Conservation (phyloP, 129 eudicot species). For the Arctium lappa region DNA sequence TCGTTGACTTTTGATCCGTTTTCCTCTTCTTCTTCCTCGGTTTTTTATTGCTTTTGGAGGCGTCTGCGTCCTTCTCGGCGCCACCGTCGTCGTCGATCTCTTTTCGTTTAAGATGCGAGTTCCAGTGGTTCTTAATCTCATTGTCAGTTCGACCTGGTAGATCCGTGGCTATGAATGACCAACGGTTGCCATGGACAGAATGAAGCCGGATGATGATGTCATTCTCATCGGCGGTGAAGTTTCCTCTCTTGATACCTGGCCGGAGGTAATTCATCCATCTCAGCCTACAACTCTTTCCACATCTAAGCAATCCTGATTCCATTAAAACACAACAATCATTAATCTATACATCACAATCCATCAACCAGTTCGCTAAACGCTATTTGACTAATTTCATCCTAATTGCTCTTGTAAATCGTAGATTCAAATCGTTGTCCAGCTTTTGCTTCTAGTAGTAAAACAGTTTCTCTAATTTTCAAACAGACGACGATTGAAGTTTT, state of each 20-base stretch:
- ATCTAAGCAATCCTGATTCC: constrained; percentile 26
- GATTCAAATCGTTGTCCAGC: not conserved
- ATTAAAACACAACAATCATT: not conserved
- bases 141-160: constrained; percentile 44
- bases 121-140: constrained; percentile 47
- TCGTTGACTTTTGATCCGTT: constrained; percentile 5
- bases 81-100: not conserved
- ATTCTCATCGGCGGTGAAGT: constrained; percentile 35
- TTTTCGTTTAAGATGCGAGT: constrained; percentile 37
- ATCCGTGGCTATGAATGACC: constrained; percentile 43
- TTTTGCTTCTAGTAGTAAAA: not conserved
- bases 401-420: not conserved
- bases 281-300: constrained; percentile 45
- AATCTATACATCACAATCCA: not conserved
- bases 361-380: not conserved
- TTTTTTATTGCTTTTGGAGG: not conserved
- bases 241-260: constrained; percentile 43
- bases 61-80: not conserved
- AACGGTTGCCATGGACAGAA: constrained; percentile 33
- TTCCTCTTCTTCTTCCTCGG: constrained; percentile 17
- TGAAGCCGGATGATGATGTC: constrained; percentile 32
- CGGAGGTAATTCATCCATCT: constrained; percentile 44
- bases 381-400: not conserved
- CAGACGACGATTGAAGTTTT: not conserved
- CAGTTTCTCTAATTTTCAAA: not conserved